Conservation (phyloP, 148 eudicot species). For the Vaccinium macrocarpon region DNA sequence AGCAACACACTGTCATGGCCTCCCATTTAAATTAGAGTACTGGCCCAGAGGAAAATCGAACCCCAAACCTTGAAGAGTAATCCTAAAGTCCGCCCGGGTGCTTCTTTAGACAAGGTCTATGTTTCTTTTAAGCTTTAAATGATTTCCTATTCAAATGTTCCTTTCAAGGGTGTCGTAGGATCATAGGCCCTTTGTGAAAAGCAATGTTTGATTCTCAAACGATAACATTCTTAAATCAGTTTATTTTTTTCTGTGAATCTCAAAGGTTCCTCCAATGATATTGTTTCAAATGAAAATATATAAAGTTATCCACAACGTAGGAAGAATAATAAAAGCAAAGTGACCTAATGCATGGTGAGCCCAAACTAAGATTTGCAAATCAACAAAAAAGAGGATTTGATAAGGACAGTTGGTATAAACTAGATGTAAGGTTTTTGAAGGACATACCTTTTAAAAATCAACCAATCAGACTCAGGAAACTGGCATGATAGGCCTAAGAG, state of each 20-base stretch:
- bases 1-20: no score
- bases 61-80: no score
- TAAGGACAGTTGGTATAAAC: not conserved
- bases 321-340: not conserved
- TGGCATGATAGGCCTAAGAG: not conserved
- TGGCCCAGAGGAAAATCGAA: no score
- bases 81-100: no score
- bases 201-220: conserved; percentile 9
- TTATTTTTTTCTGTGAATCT: conserved; percentile 1
- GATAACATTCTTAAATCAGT: conserved; percentile 15
- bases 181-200: conserved; percentile 7
- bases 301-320: not conserved
- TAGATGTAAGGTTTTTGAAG: not conserved
- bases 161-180: conserved; percentile 2
- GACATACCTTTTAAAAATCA: not conserved
- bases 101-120: not conserved
- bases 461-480: not conserved
- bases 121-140: conserved; percentile 1
- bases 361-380: conserved; percentile 11
- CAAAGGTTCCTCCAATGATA: not conserved
- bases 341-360: not conserved
- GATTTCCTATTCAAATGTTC: not conserved
- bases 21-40: no score
- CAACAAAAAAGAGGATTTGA: not conserved
- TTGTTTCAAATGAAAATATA: not conserved